Evolutionary conservation across 2,329 filamentous ascomycete species (phyloP), one percentile per base, ranked within the genome.

Genomic region (Monilinia laxa): DNA sequence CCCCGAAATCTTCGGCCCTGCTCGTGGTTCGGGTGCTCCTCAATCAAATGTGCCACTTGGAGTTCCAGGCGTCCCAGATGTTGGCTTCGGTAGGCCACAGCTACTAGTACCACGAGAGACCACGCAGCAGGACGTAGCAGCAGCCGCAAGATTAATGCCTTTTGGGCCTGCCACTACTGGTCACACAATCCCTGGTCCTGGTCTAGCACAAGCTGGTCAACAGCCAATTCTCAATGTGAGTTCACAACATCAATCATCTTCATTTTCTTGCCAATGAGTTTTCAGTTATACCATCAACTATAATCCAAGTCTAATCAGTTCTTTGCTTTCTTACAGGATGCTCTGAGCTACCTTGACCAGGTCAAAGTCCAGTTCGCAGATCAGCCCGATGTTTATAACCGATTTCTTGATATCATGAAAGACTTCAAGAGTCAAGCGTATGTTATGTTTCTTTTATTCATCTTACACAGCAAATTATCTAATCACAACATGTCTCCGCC

Each of bases 401-500:
- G 91, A 49, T 98, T 99, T 74, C 81, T 99, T 56, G 95, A 99
- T 73, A 99, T 99, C 59, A 99, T 99, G 95, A 99, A 99, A 76
- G 95, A 99, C 74, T 99, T 99, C 78, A 99, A 99, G 80, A 97
- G 93, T 74, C 94, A 97, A 80, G 93, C 93, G 86, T 93, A 82
- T 80, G 90, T 84, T 65, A 25, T 65, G 14, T 28, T 47, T 42
- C 23, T 23, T 23, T 49, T 35, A 28, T n/a, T 47, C 57, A 56
- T 47, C 25, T 59, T 25, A 45, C n/a, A 31, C 40, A 59, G 54
- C 42, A 11, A 58, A 55, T 18, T 35, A 18, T 53, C 25, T 55
- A 1, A 56, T 57, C 67, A 74, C 81, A 70, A 82, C 70, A 35
- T 52, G 18, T 38, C 28, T 12, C 11, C 6, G 25, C 9, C 40